Evolutionary conservation across 2,329 filamentous ascomycete genomes (phyloP).

Genomic region (Trichoderma breve): DNA sequence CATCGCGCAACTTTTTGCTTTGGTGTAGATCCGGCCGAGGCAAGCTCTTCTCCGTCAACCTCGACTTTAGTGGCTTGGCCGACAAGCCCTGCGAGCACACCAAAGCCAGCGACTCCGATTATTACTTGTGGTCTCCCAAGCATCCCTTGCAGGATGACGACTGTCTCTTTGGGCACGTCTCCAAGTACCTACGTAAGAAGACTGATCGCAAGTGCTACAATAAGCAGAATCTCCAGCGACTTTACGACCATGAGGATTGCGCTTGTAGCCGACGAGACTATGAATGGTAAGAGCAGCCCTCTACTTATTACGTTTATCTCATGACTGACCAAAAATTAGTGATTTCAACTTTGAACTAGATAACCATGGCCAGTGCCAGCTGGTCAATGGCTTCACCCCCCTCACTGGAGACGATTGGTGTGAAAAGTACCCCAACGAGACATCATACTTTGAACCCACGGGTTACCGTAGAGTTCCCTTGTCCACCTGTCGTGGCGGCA

Average conservation of each 20-base stretch:
- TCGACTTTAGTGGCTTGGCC: constrained; percentile 84
- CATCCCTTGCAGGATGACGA: constrained; percentile 76
- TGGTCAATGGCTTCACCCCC: constrained; percentile 71
- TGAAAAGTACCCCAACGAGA: constrained; percentile 60
- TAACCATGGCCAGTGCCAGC: constrained; percentile 70
- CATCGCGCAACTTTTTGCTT: constrained; percentile 84
- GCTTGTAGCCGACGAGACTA: constrained; percentile 81
- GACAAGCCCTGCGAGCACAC: constrained; percentile 69
- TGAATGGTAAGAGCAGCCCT: constrained; percentile 69
- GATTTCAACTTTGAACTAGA: constrained; percentile 91
- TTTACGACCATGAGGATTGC: constrained; percentile 77
- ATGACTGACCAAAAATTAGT: constrained; percentile 43
- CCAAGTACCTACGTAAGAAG: constrained; percentile 89
- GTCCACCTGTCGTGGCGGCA: constrained; percentile 78
- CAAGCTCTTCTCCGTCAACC: constrained; percentile 69
- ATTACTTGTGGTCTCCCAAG: constrained; percentile 81
- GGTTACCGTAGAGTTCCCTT: constrained; percentile 88
- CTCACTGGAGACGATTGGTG: constrained; percentile 51
- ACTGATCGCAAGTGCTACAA: constrained; percentile 78
- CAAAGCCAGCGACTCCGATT: constrained; percentile 65
- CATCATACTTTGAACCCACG: constrained; percentile 79
- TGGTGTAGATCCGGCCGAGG: constrained; percentile 67
- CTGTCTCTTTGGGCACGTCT: constrained; percentile 89
- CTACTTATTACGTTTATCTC: not conserved
- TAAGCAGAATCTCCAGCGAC: constrained; percentile 64